These are phyloP conservation scores for Pyrrhoderma noxium DNA, from an alignment of 1,284 basidiomycete genomes.

Conservation along the genomic window DNA sequence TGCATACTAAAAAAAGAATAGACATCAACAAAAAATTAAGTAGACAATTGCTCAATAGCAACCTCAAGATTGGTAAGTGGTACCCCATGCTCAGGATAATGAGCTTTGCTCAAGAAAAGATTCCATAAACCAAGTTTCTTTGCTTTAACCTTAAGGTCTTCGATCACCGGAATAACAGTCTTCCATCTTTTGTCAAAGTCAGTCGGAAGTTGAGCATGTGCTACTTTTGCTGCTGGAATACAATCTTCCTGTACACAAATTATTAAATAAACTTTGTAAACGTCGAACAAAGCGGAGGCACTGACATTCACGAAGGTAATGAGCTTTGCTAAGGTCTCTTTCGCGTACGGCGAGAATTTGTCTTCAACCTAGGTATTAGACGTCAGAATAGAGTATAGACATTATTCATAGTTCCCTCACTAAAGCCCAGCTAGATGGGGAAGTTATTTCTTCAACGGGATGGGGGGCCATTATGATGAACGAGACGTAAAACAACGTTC, in stretches of 20 bases:
- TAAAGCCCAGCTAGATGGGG: conserved; percentile 76
- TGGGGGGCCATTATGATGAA: conserved; percentile 43
- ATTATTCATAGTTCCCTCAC: conserved; percentile 32
- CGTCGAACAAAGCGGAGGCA: conserved; percentile 13
- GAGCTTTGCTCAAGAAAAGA: conserved; percentile 89
- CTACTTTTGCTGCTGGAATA: conserved; percentile 71
- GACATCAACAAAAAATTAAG: conserved; percentile 5
- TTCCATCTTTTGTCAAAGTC: conserved; percentile 80
- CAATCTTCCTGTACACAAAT: conserved; percentile 68
- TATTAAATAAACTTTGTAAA: conserved; percentile 3
- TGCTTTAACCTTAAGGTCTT: conserved; percentile 84
- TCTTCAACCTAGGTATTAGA: conserved; percentile 63
- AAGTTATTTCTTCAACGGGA: conserved; percentile 67
- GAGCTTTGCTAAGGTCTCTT: conserved; percentile 78
- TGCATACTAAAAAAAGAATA: conserved; percentile 59
- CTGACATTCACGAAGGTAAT: conserved; percentile 80
- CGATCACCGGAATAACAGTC: conserved; percentile 73
- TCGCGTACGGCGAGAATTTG: conserved; percentile 85
- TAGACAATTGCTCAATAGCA: conserved; percentile 21
- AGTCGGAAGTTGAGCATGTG: conserved; percentile 75
- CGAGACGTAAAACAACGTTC: neutral
- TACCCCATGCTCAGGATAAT: conserved; percentile 87
- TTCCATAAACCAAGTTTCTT: conserved; percentile 92
- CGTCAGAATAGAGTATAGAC: neutral
- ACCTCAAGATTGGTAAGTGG: conserved; percentile 91